Conservation (phyloP, 2,329 filamentous ascomycete species). For the Basipetospora chlamydospora region DNA sequence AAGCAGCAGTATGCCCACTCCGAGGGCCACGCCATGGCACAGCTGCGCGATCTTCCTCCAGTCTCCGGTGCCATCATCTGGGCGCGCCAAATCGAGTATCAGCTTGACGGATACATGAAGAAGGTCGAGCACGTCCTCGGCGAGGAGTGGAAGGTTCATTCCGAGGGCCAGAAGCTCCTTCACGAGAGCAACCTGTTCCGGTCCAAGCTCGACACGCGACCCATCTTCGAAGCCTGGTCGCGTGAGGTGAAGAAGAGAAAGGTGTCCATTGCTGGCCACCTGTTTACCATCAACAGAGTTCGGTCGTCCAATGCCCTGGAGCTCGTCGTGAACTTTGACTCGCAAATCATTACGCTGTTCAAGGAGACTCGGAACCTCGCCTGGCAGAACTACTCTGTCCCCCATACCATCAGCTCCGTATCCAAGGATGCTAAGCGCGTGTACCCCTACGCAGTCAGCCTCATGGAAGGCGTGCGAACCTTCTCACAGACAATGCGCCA, state of each 20-base stretch:
- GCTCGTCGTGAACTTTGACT: conserved; percentile 88
- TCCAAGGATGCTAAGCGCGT: conserved; percentile 98
- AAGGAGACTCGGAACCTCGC: conserved; percentile 94
- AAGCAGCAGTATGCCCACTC: conserved; percentile 98
- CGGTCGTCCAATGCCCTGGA: conserved; percentile 80
- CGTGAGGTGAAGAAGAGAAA: conserved; percentile 79
- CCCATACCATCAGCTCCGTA: conserved; percentile 85
- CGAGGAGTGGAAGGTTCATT: conserved; percentile 84
- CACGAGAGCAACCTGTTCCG: conserved; percentile 87
- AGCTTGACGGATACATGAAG: conserved; percentile 92
- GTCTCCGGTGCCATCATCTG: conserved; percentile 96
- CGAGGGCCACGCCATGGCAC: conserved; percentile 95
- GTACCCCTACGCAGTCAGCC: conserved; percentile 90
- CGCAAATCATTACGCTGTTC: conserved; percentile 92
- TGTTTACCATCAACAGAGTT: conserved; percentile 82
- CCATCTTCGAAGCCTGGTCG: conserved; percentile 92
- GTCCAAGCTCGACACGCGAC: conserved; percentile 85
- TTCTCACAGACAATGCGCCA: conserved; percentile 76
- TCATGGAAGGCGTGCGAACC: conserved; percentile 98
- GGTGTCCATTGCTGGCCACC: conserved; percentile 77
- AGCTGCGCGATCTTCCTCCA: conserved; percentile 85
- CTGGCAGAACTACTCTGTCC: conserved; percentile 89
- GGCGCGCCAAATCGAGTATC: conserved; percentile 91
- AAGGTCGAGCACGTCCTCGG: conserved; percentile 98
- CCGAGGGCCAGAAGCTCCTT: conserved; percentile 87